phyloP scores from a whole-genome alignment of 805 yeast species.

The Sugiyamaella floridensis region DNA sequence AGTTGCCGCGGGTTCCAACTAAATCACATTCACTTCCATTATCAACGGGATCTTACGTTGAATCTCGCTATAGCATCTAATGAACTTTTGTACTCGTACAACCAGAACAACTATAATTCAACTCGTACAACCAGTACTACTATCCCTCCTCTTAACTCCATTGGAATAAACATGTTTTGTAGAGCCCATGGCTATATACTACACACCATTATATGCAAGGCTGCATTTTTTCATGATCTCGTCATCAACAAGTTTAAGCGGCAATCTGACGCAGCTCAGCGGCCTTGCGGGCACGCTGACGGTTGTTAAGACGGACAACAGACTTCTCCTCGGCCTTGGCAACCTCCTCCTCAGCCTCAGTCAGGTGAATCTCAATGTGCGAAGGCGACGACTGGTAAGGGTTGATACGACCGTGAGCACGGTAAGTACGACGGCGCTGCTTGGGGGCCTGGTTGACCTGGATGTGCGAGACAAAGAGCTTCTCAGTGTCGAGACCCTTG shows the following conservation, averaged over 20 bases:
- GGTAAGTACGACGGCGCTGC: slow-evolving; percentile 99
- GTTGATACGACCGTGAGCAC: slow-evolving; percentile 99
- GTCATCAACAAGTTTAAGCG: slow-evolving; percentile 21
- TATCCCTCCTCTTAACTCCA: neutral
- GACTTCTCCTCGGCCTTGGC: slow-evolving; percentile 76
- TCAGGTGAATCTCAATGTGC: slow-evolving; percentile 94
- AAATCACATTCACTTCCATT: too few species aligned
- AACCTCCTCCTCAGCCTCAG: slow-evolving; percentile 92
- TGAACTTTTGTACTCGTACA: too few species aligned
- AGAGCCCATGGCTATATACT: neutral
- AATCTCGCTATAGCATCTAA: too few species aligned
- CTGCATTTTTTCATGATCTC: neutral
- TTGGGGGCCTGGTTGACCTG: slow-evolving; percentile 99
- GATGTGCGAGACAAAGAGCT: slow-evolving; percentile 93
- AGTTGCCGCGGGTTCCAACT: too few species aligned
- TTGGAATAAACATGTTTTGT: neutral
- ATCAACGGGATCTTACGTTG: too few species aligned
- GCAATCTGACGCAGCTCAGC: slow-evolving; percentile 82
- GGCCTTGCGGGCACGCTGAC: slow-evolving; percentile 90
- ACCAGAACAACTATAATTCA: too few species aligned
- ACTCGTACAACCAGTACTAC: neutral
- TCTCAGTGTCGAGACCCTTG: slow-evolving; percentile 95
- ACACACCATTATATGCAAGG: neutral
- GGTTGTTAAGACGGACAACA: slow-evolving; percentile 68
- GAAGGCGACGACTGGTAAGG: slow-evolving; percentile 98